These are phyloP conservation scores for Scenedesmus sp. DNA, from an alignment of 163 green algal species.

Conservation along the genomic window DNA sequence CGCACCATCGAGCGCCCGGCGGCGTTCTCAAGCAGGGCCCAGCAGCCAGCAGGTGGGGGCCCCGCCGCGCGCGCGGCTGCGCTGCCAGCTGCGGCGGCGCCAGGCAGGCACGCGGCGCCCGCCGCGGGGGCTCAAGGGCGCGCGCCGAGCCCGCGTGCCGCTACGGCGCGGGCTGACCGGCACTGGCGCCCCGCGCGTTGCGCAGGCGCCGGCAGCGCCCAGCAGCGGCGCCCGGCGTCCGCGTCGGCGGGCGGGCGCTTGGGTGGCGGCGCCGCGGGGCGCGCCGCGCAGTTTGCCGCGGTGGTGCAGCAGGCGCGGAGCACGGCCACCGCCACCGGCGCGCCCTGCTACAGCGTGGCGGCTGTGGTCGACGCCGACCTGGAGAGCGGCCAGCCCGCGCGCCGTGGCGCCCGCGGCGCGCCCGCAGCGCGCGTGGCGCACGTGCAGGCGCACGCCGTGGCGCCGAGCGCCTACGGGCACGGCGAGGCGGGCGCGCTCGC, in stretches of 20 bases:
- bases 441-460: constrained; percentile 10
- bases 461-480: constrained; percentile 29
- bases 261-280: too few relatives aligned
- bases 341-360: constrained; percentile 29
- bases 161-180: too few relatives aligned
- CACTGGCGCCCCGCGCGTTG: too few relatives aligned
- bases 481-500: constrained; percentile 24
- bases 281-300: neutral
- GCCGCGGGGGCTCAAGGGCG: too few relatives aligned
- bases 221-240: too few relatives aligned
- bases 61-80: too few relatives aligned
- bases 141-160: too few relatives aligned
- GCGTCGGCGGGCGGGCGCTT: too few relatives aligned
- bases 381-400: neutral
- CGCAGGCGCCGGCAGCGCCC: too few relatives aligned
- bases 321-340: constrained; percentile 15
- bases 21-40: constrained; percentile 14
- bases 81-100: neutral
- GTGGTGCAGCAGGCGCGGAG: constrained; percentile 20
- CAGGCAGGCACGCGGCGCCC: neutral
- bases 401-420: neutral
- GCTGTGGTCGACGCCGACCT: constrained; percentile 24
- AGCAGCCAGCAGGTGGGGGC: too few relatives aligned
- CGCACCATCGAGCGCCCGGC: constrained; percentile 18
- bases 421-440: neutral